These are phyloP conservation scores for Eucalyptus cloeziana DNA, from an alignment of 345 rosid genomes.

Conservation along the genomic window DNA sequence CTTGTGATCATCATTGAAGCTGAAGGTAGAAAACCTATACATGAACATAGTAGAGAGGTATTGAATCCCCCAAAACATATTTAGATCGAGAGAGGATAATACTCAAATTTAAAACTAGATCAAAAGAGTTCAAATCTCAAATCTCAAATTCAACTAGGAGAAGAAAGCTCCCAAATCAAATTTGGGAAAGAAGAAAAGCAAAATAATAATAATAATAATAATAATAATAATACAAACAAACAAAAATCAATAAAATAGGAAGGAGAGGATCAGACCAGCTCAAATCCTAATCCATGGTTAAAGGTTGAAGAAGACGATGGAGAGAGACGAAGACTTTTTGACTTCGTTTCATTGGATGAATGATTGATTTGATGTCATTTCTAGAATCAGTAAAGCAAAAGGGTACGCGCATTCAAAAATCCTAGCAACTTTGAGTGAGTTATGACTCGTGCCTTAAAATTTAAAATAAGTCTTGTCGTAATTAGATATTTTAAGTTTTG, in stretches of 20 bases:
- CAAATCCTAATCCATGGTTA: neutral
- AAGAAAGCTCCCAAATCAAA: neutral
- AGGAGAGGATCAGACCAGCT: neutral
- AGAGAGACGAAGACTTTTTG: neutral
- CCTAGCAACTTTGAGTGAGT: neutral
- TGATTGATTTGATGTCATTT: neutral
- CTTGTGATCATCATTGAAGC: neutral
- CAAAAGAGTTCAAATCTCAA: neutral
- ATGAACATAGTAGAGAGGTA: neutral
- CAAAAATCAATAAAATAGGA: neutral
- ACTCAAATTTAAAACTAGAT: neutral
- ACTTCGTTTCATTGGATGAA: neutral
- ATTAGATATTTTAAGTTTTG: neutral
- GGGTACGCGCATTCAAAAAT: rapidly evolving
- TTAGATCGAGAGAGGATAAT: neutral
- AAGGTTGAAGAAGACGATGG: neutral
- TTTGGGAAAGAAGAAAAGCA: neutral
- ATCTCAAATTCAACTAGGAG: neutral
- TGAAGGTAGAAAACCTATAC: neutral
- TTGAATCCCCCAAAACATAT: neutral
- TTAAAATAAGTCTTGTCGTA: neutral
- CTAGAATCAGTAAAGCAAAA: neutral
- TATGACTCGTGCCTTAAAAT: neutral
- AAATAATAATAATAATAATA: neutral
- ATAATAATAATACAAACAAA: too few species aligned